A percentile compares a stretch with the other conserved stretches of the same genome.
phyloP scores from a whole-genome alignment of 768 basidiomycete species.

The Kwoniella sp. region DNA sequence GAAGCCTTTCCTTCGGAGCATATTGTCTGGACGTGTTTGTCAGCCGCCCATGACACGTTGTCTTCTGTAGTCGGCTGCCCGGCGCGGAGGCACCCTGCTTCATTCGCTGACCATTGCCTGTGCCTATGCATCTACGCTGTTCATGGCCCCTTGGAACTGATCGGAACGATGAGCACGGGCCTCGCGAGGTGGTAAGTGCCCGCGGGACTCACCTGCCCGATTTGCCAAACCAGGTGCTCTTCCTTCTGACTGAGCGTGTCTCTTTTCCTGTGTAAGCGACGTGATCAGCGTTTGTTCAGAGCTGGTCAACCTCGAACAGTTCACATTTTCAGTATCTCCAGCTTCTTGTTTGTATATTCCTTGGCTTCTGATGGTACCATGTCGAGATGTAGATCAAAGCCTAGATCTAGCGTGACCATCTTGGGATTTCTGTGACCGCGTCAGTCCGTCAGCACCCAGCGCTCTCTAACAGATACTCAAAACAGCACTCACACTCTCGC shows the following conservation, averaged over 20 bases:
- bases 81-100: too few species aligned
- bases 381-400: slow-evolving; percentile 27
- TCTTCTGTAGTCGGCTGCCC: too few species aligned
- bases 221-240: slow-evolving; percentile 26
- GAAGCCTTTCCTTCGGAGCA: too few species aligned
- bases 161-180: neutral
- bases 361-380: slow-evolving; percentile 12
- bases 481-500: slow-evolving; percentile 14
- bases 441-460: neutral
- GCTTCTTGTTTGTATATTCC: slow-evolving; percentile 15
- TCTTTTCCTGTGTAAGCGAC: slow-evolving; percentile 5
- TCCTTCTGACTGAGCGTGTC: slow-evolving; percentile 12
- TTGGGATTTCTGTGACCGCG: slow-evolving; percentile 13
- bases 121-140: too few species aligned
- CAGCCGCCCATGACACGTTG: too few species aligned
- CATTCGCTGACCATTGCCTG: too few species aligned
- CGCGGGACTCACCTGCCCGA: slow-evolving; percentile 20
- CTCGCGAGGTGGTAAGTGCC: neutral
- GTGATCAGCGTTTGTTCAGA: neutral
- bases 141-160: neutral
- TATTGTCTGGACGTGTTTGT: too few species aligned
- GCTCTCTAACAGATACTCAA: neutral
- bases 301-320: neutral
- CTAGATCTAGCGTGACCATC: slow-evolving; percentile 21
- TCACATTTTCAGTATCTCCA: slow-evolving; percentile 24